Base-by-base conservation (phyloP, 164 flowering plant species). In the Umbellularia californica region DNA sequence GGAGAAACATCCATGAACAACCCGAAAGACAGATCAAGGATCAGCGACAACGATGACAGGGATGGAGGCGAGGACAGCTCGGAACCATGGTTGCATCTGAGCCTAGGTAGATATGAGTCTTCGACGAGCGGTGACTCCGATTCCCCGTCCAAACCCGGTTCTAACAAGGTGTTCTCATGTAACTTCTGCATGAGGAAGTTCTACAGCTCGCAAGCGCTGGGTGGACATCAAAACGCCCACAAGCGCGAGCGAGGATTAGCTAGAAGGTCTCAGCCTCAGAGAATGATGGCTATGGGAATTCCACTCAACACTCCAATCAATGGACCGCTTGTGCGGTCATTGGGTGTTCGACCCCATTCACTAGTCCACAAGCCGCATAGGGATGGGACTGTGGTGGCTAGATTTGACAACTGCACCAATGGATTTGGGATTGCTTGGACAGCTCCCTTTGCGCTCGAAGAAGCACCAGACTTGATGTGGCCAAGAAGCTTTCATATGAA, bases 401-500 rank as follows among this genome's bases (percentile, higher is more conserved):
- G 84, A 69, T 84, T 85, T 68, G 75, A 76, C 72, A 81, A 82
- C 58, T 35, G 79, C n/a, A 72, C 74, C 11, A 27, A 81, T 62
- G 84, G 82, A 7, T 68, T 77, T 58, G 84, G 85, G 35, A 78
- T 76, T 70, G 67, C 75, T 58, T 76, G 86, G 83, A 52, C 72
- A 25, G n/a, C 60, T 55, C 84, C 87, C 7, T 80, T 79, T 75
- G 72, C 70, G 50, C 50, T 71, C 7, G 90, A 84, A 28, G 88
- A 85, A 62, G 70, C 85, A 15, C 77, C 65, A 72, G 82, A 84
- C 73, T 35, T 72, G 77, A 76, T 83, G 80, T 91, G 96, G 96
- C 93, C 90, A 35, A 93, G 96, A 73, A 91, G 93, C 83, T 89
- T 87, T 77, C 90, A 82, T 60, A 71, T 82, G 74, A 82, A 83